Evolutionary conservation across 148 eudicot species (phyloP), one percentile per base, ranked within the genome.

Genomic region (Camellia granthamiana): DNA sequence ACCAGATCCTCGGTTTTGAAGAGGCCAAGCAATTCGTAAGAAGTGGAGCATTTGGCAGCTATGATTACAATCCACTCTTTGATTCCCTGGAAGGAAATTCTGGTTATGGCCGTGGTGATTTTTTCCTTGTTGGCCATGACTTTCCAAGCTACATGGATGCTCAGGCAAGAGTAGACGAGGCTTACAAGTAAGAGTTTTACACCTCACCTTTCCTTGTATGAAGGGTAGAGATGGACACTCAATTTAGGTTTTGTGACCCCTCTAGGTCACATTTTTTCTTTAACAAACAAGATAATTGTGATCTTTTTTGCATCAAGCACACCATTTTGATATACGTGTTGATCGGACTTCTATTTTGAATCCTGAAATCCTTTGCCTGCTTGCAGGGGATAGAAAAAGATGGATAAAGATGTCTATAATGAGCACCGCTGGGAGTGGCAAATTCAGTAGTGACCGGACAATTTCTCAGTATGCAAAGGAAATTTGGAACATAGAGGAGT

Each of bases 351-450:
- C 38, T 61, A 21, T 6, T 66, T 15, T 38, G 23, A 21, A 51
- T 66, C 23, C 42, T 38, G 49, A 51, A 51, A 66, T n/a, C 18
- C 54, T 76, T 30, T 21, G 60, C 13, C 38, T 68, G 80, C 56
- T 64, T 81, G 42, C 90, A 94, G 98, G 98, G 91, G 99, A 97
- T 79, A 87, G 90, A 78, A 90, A 94, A 81, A 89, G 88, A 77
- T 97, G 99, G 99, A 89, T 82, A 49, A 92, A 91, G 87, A 97
- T 97, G 99, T 92, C 98, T 0, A 97, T 94, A 77, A 72, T 94
- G 72, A 94, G 99, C 88, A 94, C 99, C 18, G 96, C 98, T 21
- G 97, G 99, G 64, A 91, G 98, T 82, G 98, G 99, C 42, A 94
- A 94, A 79, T 97, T 97, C 81, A 94, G 99, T 86, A 97, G 99